Percentiles rank a stretch among this genome's conserved stretches.
Conservation (phyloP, 768 basidiomycete genomes). For the Podaxis sp. region DNA sequence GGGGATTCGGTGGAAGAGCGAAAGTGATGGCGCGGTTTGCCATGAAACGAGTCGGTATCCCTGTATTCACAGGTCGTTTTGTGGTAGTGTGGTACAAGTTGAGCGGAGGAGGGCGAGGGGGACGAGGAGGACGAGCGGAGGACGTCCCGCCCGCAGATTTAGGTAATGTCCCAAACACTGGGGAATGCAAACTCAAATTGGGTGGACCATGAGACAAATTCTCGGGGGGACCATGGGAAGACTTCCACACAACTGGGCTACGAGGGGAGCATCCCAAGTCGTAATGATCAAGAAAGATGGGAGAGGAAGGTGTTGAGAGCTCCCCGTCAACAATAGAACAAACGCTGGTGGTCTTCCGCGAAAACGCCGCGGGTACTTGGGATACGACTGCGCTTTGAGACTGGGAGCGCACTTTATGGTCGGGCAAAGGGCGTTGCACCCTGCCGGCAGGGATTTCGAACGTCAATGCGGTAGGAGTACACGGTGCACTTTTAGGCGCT, state of each 20-base stretch:
- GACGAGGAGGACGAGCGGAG: constrained; percentile 18
- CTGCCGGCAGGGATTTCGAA: constrained; percentile 1
- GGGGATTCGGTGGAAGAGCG: neutral
- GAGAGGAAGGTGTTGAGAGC: neutral
- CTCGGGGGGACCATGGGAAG: constrained; percentile 23
- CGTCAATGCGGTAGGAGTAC: constrained; percentile 2
- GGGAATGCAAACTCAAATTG: constrained; percentile 15
- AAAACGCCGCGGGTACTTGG: neutral
- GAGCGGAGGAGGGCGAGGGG: constrained; percentile 22
- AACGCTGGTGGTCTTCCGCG: constrained; percentile 3
- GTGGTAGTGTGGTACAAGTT: neutral
- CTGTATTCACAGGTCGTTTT: constrained; percentile 11
- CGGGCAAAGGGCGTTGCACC: neutral
- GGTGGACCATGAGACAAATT: constrained; percentile 26
- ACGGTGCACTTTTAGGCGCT: constrained; percentile 4
- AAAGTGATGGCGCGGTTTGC: constrained; percentile 10
- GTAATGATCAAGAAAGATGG: neutral
- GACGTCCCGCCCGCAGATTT: constrained; percentile 20
- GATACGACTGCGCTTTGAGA: neutral
- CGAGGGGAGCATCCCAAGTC: neutral
- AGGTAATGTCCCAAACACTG: constrained; percentile 17
- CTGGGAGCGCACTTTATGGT: neutral
- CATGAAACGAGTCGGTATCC: constrained; percentile 1
- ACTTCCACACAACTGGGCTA: constrained; percentile 1
- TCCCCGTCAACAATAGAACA: constrained; percentile 9